Evolutionary conservation across 23 red algal genomes (phyloP).

Genomic region (Gracilaria vermiculophylla): DNA sequence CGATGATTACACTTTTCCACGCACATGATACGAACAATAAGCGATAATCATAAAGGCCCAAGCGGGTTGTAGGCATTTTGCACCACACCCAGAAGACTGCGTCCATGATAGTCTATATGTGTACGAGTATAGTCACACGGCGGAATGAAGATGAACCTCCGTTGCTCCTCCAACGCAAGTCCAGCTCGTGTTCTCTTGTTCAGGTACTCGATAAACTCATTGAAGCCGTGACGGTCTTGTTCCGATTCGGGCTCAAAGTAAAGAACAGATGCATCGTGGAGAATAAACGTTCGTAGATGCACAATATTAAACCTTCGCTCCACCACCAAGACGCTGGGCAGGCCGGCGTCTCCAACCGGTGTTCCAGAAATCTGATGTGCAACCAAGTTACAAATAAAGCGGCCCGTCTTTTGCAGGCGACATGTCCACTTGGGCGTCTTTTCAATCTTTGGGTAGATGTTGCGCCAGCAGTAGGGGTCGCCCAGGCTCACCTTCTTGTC

Average conservation of each 20-base stretch:
- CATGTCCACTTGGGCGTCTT: conserved; percentile 71
- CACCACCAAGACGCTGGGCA: conserved; percentile 81
- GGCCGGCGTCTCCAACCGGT: conserved; percentile 44
- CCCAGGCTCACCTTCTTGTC: conserved; percentile 31
- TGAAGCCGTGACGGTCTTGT: conserved; percentile 77
- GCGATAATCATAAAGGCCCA: not conserved
- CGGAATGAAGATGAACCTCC: conserved; percentile 97
- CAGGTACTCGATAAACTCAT: conserved; percentile 97
- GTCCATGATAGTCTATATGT: conserved; percentile 73
- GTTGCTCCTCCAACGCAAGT: conserved; percentile 88
- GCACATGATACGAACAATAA: not conserved
- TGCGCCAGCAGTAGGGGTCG: conserved; percentile 61
- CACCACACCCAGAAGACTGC: conserved; percentile 87
- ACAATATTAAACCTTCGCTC: conserved; percentile 96
- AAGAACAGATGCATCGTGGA: conserved; percentile 84
- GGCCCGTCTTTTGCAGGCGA: conserved; percentile 96
- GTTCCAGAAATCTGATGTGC: conserved; percentile 94
- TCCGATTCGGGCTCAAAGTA: conserved; percentile 94
- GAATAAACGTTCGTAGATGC: conserved; percentile 88
- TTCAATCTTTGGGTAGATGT: conserved; percentile 78
- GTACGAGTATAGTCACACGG: conserved; percentile 89
- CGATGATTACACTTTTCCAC: not conserved
- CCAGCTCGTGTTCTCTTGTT: conserved; percentile 84
- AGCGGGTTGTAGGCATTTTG: conserved; percentile 86
- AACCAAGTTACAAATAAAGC: conserved; percentile 94